These are phyloP conservation scores for Jaenimonas drosophilae DNA, from an alignment of 208 protist species.

Conservation along the genomic window DNA sequence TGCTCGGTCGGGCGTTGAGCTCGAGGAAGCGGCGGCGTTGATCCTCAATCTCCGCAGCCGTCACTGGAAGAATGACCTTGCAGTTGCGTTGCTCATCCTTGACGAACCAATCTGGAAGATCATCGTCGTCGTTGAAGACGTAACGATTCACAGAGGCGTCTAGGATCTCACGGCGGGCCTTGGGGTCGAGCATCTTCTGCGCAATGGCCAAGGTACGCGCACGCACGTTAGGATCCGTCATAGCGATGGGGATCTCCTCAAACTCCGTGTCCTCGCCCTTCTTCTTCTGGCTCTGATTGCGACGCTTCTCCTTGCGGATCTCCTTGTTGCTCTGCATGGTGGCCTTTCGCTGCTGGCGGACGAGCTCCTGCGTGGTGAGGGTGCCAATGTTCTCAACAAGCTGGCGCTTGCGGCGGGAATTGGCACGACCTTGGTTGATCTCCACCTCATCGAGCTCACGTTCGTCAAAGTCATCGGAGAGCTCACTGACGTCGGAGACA, in stretches of 20 bases:
- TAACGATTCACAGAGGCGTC: slow-evolving; percentile 84
- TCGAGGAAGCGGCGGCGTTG: slow-evolving; percentile 86
- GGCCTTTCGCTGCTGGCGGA: slow-evolving; percentile 78
- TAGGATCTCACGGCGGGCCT: slow-evolving; percentile 74
- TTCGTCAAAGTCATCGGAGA: slow-evolving; percentile 31
- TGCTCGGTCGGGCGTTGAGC: slow-evolving; percentile 93
- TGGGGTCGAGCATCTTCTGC: slow-evolving; percentile 77
- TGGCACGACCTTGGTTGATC: slow-evolving; percentile 47
- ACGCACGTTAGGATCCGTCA: slow-evolving; percentile 77
- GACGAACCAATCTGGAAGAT: slow-evolving; percentile 89
- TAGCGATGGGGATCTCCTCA: slow-evolving; percentile 79
- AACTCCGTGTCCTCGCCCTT: slow-evolving; percentile 65
- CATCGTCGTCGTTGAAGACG: slow-evolving; percentile 85
- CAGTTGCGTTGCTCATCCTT: slow-evolving; percentile 89
- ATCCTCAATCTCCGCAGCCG: slow-evolving; percentile 87
- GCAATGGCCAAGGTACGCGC: slow-evolving; percentile 84
- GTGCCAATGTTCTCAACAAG: slow-evolving; percentile 60
- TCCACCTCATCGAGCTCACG: slow-evolving; percentile 37
- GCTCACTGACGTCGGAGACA: slow-evolving; percentile 9
- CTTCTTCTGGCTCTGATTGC: slow-evolving; percentile 34
- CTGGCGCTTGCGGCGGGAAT: slow-evolving; percentile 62
- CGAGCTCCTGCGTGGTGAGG: slow-evolving; percentile 73
- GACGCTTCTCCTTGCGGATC: slow-evolving; percentile 50
- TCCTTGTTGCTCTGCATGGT: slow-evolving; percentile 69
- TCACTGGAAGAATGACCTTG: slow-evolving; percentile 73